Evolutionary conservation across 768 basidiomycete genomes (phyloP).

Genomic region (Suillus hirtellus): DNA sequence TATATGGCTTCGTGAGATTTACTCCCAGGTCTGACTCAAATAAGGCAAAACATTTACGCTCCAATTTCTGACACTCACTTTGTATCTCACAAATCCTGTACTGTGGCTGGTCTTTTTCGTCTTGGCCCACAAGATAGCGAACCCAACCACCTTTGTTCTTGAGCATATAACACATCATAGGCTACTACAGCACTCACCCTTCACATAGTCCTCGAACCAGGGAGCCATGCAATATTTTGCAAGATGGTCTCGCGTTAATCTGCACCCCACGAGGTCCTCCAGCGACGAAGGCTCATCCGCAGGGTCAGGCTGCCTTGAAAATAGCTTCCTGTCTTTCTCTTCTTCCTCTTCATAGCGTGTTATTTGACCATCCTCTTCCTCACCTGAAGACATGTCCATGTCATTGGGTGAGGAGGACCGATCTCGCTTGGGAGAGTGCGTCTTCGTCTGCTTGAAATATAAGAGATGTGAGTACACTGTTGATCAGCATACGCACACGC

Average conservation of each 20-base stretch:
- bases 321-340: conserved; percentile 55
- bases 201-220: conserved; percentile 85
- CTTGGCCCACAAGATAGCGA: conserved; percentile 70
- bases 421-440: conserved; percentile 63
- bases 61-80: conserved; percentile 49
- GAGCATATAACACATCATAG: conserved; percentile 7
- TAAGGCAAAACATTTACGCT: conserved; percentile 13
- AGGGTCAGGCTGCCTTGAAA: conserved; percentile 42
- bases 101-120: conserved; percentile 52
- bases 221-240: conserved; percentile 72
- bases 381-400: conserved; percentile 79
- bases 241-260: conserved; percentile 68
- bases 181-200: conserved; percentile 47
- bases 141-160: conserved; percentile 73
- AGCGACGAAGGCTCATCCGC: conserved; percentile 51
- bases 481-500: conserved; percentile 50
- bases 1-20: conserved; percentile 65
- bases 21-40: conserved; percentile 47
- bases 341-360: conserved; percentile 74
- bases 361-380: conserved; percentile 79
- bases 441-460: conserved; percentile 40
- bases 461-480: conserved; percentile 14
- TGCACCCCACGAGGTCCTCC: conserved; percentile 59
- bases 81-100: conserved; percentile 84
- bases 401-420: conserved; percentile 81